Percentiles rank a stretch among this genome's conserved stretches.
Evolutionary conservation across 2,329 filamentous ascomycete genomes (phyloP).

Genomic region (Fusarium fujikuroi): DNA sequence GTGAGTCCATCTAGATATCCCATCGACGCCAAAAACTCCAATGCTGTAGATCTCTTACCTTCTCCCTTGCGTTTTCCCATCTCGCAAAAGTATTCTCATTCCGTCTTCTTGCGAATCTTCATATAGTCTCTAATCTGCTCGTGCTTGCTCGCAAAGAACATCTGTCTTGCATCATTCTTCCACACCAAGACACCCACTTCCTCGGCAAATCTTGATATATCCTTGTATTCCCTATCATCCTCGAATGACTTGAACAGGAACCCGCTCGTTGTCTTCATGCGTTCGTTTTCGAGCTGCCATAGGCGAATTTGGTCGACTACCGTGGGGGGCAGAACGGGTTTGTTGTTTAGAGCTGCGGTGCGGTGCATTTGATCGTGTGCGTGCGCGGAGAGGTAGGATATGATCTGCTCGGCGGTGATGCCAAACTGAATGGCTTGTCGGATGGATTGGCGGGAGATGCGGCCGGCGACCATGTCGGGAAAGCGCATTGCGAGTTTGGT

Average conservation of each 20-base stretch:
- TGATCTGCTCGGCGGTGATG: slow-evolving; percentile 95
- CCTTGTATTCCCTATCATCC: slow-evolving; percentile 74
- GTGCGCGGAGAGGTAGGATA: slow-evolving; percentile 89
- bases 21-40: slow-evolving; percentile 36
- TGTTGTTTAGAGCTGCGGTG: slow-evolving; percentile 64
- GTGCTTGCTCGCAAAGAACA: slow-evolving; percentile 92
- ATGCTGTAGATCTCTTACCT: slow-evolving; percentile 16
- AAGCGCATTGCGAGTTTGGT: slow-evolving; percentile 88
- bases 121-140: slow-evolving; percentile 89
- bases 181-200: slow-evolving; percentile 91
- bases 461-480: slow-evolving; percentile 92
- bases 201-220: slow-evolving; percentile 81
- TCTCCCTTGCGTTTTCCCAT: background rate
- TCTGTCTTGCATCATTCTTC: slow-evolving; percentile 80
- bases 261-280: slow-evolving; percentile 85
- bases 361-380: slow-evolving; percentile 94
- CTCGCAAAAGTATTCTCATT: slow-evolving; percentile 47
- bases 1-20: slow-evolving; percentile 7
- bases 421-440: slow-evolving; percentile 87
- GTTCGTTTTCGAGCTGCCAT: slow-evolving; percentile 97
- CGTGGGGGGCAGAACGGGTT: slow-evolving; percentile 87
- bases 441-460: slow-evolving; percentile 88
- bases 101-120: slow-evolving; percentile 67
- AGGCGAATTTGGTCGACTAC: slow-evolving; percentile 97
- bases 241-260: slow-evolving; percentile 93